Base-by-base conservation (phyloP, 257 asterid genomes). In the Lantana camara region DNA sequence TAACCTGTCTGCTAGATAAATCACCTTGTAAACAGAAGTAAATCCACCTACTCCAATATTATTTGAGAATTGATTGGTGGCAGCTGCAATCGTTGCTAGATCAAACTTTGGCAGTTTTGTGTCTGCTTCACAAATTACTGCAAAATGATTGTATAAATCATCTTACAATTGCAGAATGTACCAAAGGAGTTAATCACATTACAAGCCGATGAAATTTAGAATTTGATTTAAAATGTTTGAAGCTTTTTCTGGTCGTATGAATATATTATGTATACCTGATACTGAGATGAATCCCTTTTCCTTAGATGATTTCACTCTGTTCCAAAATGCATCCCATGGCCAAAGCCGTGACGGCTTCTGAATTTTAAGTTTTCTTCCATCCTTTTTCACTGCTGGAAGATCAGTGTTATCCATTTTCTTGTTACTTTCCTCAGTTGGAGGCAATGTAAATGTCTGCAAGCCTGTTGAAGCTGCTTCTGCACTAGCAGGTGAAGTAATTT, bases 321-420 rank as follows among this genome's bases (percentile, higher is more conserved):
- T 59, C 80, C 77, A 67, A 21, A 74, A 51, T 37, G 58, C 73
- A 38, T 61, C 75, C 78, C 73, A 61, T 9, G 64, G 27, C 73
- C 68, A 37, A 58, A 38, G 14, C 34, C 59, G 44, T 41, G 52
- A 67, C 48, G 49, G 64, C 69, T 67, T 74, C 42, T 57, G 21
- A 19, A 60, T 15, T 10, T 58, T 54, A 21, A n/a, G 37, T 67
- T 67, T 74, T 15, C 55, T 53, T 54, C 23, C 52, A 57, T 30
- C 46, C 63, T 62, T 62, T 20, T 16, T 50, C 54, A 57, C 72
- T 2, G 55, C 6, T 21, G 55, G 30, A 34, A 24, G 61, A 40
- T 50, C 67, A 17, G n/a, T n/a, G n/a, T n/a, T n/a, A n/a, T n/a
- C n/a, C n/a, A n/a, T n/a, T n/a, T n/a, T n/a, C n/a, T n/a, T n/a